These are phyloP conservation scores for Achaetomium macrosporum DNA, from an alignment of 2,329 filamentous ascomycete species.

Conservation along the genomic window DNA sequence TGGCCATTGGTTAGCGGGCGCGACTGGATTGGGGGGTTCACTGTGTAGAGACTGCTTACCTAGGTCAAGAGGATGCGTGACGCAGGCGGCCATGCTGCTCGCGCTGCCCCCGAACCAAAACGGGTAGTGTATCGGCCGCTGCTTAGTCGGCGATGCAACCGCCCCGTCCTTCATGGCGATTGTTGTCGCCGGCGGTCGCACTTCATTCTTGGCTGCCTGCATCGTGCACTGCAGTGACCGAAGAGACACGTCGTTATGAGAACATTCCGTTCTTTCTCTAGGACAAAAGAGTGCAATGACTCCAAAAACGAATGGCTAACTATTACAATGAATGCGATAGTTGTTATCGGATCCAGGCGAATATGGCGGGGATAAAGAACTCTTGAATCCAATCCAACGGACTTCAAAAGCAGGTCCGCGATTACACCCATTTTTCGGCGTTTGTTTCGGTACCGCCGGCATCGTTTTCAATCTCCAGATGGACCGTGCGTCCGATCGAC, in stretches of 20 bases:
- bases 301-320: slow-evolving; percentile 3
- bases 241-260: slow-evolving; percentile 4
- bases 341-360: not conserved
- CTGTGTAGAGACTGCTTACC: slow-evolving; percentile 10
- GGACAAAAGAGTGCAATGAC: not conserved
- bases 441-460: slow-evolving; percentile 5
- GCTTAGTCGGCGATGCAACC: slow-evolving; percentile 18
- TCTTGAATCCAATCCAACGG: not conserved
- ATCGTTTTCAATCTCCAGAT: not conserved
- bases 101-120: slow-evolving; percentile 96
- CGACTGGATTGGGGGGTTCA: not conserved
- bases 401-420: not conserved
- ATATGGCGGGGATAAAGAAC: not conserved
- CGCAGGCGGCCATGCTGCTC: slow-evolving; percentile 25
- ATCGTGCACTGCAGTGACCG: slow-evolving; percentile 6
- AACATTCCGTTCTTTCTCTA: slow-evolving; percentile 11
- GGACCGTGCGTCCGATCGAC: slow-evolving; percentile 6
- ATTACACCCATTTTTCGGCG: slow-evolving; percentile 11
- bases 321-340: not conserved
- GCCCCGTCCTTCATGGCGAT: slow-evolving; percentile 1
- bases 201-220: slow-evolving; percentile 13
- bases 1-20: slow-evolving; percentile 1
- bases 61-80: slow-evolving; percentile 26
- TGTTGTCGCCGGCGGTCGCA: slow-evolving; percentile 3
- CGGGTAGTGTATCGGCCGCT: slow-evolving; percentile 56